Conservation (phyloP, 352 stramenopile genomes). For the Phytophthora fragariae region DNA sequence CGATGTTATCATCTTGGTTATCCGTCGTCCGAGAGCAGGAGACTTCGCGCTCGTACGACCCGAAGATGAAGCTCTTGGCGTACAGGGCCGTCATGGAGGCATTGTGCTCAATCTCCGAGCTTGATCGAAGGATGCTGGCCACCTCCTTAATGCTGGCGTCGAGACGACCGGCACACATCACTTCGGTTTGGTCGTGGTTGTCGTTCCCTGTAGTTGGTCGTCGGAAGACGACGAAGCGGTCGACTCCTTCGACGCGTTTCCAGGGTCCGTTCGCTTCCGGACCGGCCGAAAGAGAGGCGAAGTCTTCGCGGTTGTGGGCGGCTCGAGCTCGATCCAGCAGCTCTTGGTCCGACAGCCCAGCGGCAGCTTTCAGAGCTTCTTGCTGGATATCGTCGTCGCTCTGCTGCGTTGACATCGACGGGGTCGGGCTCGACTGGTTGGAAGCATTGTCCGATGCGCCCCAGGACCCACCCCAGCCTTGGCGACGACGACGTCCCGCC, state of each 20-base stretch:
- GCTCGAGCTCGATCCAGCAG: constrained; percentile 30
- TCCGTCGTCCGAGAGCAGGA: neutral
- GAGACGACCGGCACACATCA: constrained; percentile 34
- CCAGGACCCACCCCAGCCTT: constrained; percentile 5
- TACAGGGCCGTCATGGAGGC: constrained; percentile 41
- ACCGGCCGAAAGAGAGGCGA: constrained; percentile 17
- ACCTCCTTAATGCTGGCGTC: constrained; percentile 41
- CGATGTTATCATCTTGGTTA: neutral
- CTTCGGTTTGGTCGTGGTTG: constrained; percentile 8
- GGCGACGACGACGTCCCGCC: constrained; percentile 8
- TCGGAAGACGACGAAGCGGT: constrained; percentile 30
- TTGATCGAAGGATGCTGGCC: constrained; percentile 25
- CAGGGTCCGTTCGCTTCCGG: constrained; percentile 32
- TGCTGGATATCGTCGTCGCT: constrained; percentile 33
- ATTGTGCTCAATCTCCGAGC: constrained; percentile 35
- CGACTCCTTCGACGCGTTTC: constrained; percentile 23
- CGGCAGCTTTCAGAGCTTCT: neutral
- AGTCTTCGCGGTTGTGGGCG: constrained; percentile 22
- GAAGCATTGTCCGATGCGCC: neutral
- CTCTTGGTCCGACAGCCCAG: constrained; percentile 12
- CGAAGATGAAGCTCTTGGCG: constrained; percentile 42
- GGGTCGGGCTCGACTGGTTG: neutral
- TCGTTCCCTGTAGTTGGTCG: neutral
- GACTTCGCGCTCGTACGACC: constrained; percentile 32
- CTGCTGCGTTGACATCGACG: constrained; percentile 13